Conservation (phyloP, 768 basidiomycete genomes). For the Tylopilus subfusipes region DNA sequence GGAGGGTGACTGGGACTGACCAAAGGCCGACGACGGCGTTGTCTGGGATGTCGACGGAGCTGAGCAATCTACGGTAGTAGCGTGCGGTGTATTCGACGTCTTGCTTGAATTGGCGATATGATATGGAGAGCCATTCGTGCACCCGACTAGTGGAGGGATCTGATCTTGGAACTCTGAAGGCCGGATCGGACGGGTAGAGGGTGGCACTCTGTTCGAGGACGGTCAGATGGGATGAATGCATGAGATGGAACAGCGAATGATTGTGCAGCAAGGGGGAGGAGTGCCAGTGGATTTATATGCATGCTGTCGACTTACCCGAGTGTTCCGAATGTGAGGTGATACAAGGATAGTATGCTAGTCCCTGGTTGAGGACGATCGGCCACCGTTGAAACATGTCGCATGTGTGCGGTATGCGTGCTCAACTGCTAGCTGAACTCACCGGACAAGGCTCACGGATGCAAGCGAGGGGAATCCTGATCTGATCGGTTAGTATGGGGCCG, state of each 20-base stretch:
- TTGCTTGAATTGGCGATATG: slow-evolving; percentile 57
- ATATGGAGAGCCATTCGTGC: slow-evolving; percentile 56
- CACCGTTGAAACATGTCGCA: neutral
- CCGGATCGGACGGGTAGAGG: slow-evolving; percentile 45
- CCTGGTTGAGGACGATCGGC: neutral
- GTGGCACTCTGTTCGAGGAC: slow-evolving; percentile 55
- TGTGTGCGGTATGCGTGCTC: neutral
- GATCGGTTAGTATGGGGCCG: no score
- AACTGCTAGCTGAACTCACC: neutral
- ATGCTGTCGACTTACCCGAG: slow-evolving; percentile 18
- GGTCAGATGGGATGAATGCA: slow-evolving; percentile 53
- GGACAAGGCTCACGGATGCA: neutral
- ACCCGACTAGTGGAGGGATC: slow-evolving; percentile 43
- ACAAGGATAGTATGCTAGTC: neutral
- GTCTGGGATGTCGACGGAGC: slow-evolving; percentile 41
- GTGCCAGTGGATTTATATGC: slow-evolving; percentile 30
- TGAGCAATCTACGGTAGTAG: slow-evolving; percentile 57
- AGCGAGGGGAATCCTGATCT: no score
- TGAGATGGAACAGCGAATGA: slow-evolving; percentile 8
- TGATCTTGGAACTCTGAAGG: slow-evolving; percentile 57
- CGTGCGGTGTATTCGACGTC: slow-evolving; percentile 66
- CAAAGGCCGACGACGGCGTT: slow-evolving; percentile 70
- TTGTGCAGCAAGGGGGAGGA: slow-evolving; percentile 1
- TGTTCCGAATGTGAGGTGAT: neutral
- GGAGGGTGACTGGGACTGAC: slow-evolving; percentile 38